phyloP scores from a whole-genome alignment of 148 eudicot species.

The Vaccinium vitisidaea region DNA sequence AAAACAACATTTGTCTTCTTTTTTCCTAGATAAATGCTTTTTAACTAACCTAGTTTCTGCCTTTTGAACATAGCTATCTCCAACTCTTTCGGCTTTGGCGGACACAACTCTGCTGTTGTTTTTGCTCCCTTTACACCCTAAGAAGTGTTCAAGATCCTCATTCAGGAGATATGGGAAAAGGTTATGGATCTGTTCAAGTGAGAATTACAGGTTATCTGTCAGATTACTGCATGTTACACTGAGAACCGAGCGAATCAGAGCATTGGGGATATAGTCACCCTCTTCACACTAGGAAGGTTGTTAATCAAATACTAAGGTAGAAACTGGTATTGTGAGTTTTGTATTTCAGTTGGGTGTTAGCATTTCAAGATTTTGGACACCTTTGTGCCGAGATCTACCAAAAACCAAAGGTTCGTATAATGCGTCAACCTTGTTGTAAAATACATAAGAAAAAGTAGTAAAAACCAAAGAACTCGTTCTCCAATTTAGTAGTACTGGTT shows the following conservation, averaged over 20 bases:
- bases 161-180: neutral
- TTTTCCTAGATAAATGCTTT: neutral
- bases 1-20: neutral
- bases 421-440: neutral
- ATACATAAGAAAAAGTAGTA: neutral
- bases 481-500: neutral
- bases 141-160: neutral
- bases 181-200: neutral
- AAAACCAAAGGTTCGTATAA: neutral
- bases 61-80: constrained; percentile 13
- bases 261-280: neutral
- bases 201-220: neutral
- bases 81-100: constrained; percentile 20
- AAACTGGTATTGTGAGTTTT: neutral
- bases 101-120: constrained; percentile 13
- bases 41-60: constrained; percentile 1
- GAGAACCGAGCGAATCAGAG: neutral
- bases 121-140: constrained; percentile 19
- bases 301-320: neutral
- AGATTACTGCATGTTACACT: neutral
- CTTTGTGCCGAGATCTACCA: neutral
- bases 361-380: neutral
- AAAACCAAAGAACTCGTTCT: neutral
- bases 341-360: too few species aligned
- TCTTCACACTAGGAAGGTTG: neutral